Conservation (phyloP, 1,284 basidiomycete genomes). For the Rhodotorula sp. region DNA sequence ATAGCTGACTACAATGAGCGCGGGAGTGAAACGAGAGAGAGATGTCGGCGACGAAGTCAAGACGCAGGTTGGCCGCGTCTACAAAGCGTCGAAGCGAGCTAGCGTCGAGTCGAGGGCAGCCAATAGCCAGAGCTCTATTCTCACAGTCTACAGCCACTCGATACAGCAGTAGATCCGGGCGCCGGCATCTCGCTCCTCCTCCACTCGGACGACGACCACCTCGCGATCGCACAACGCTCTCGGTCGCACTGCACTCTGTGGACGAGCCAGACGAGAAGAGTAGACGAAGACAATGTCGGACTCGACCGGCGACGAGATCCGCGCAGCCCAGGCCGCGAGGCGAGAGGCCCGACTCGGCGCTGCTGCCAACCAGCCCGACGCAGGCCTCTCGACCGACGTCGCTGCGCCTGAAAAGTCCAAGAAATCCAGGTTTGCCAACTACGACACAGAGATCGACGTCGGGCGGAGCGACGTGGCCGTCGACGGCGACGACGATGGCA, state of each 20-base stretch:
- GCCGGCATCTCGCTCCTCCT: background rate
- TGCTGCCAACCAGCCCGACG: constrained; percentile 16
- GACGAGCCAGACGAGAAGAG: background rate
- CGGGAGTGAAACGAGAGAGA: too few relatives aligned
- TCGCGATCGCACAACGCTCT: background rate
- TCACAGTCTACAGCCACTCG: too few relatives aligned
- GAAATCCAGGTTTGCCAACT: constrained; percentile 28
- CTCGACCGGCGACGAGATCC: constrained; percentile 35
- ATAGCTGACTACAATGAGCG: too few relatives aligned
- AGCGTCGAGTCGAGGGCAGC: too few relatives aligned
- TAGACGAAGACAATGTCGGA: constrained; percentile 2
- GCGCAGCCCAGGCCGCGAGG: constrained; percentile 29
- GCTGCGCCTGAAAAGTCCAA: constrained; percentile 13
- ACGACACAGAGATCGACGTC: constrained; percentile 21
- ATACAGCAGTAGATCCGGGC: too few relatives aligned
- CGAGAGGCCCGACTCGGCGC: constrained; percentile 21
- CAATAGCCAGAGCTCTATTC: too few relatives aligned
- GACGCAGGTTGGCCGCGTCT: too few relatives aligned
- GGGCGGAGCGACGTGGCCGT: constrained; percentile 12
- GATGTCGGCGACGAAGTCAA: too few relatives aligned
- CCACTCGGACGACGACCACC: too few relatives aligned
- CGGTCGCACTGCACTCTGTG: background rate
- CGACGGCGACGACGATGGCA: constrained; percentile 26
- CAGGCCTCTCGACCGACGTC: constrained; percentile 3
- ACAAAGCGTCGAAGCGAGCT: too few relatives aligned